A percentile compares a stretch with the other conserved stretches of the same genome.
Evolutionary conservation across 306 rosid genomes (phyloP).

Genomic region (Prunus armeniaca): DNA sequence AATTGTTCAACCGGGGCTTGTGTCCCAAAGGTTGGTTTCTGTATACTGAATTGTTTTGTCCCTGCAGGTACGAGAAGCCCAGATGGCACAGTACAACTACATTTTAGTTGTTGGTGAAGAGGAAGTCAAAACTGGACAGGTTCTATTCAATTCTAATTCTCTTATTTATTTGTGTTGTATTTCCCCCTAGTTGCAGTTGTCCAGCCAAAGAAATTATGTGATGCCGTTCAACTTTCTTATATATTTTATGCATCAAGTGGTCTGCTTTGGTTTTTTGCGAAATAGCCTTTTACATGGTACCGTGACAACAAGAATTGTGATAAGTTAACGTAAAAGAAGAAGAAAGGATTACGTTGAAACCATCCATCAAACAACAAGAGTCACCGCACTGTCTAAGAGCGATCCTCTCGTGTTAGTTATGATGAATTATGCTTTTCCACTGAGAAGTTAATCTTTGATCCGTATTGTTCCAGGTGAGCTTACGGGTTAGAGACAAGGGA

Average conservation of each 20-base stretch:
- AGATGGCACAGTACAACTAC: conserved; percentile 77
- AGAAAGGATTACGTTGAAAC: neutral
- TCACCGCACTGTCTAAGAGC: neutral
- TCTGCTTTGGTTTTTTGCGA: no score
- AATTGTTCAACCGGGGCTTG: neutral
- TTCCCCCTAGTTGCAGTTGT: neutral
- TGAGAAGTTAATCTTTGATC: conserved; percentile 25
- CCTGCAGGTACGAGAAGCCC: conserved; percentile 89
- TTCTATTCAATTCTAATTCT: conserved; percentile 22
- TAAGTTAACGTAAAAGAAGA: neutral
- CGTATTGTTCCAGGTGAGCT: conserved; percentile 74
- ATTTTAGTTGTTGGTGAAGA: conserved; percentile 94
- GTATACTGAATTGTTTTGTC: conserved; percentile 20
- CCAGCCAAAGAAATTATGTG: no score
- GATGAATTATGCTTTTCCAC: neutral
- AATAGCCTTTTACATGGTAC: no score
- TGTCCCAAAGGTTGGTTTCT: neutral
- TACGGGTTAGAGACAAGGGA: conserved; percentile 68
- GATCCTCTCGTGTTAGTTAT: neutral
- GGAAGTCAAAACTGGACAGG: conserved; percentile 90
- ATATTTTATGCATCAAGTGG: no score
- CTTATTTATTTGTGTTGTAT: neutral
- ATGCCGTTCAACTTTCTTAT: no score
- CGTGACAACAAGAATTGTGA: neutral
- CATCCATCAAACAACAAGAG: neutral